A percentile compares a stretch with the other conserved stretches of the same genome.
Evolutionary conservation across 2,329 filamentous ascomycete species (phyloP).

Genomic region (Pezicula radicicola): DNA sequence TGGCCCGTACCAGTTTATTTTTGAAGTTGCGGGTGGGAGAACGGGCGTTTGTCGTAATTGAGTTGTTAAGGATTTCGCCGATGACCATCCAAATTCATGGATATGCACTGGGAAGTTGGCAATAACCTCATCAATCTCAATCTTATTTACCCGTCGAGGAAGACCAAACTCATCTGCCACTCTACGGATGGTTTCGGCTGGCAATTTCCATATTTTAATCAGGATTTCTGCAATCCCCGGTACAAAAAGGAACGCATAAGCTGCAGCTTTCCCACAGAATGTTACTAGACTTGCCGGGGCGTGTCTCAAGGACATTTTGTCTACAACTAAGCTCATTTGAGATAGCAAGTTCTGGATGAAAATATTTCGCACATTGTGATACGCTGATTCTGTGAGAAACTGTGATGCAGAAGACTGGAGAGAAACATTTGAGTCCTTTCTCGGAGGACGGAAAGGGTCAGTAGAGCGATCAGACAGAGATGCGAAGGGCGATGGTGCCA

Average conservation of each 20-base stretch:
- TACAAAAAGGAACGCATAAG: slow-evolving; percentile 73
- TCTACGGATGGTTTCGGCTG: slow-evolving; percentile 55
- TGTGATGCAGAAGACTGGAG: slow-evolving; percentile 58
- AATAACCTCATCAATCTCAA: slow-evolving; percentile 31
- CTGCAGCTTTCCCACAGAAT: slow-evolving; percentile 70
- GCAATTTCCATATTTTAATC: slow-evolving; percentile 62
- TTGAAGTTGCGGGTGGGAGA: slow-evolving; percentile 55
- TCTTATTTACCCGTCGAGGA: slow-evolving; percentile 50
- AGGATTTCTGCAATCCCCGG: slow-evolving; percentile 68
- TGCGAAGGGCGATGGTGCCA: slow-evolving; percentile 54
- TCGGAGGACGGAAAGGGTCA: slow-evolving; percentile 20
- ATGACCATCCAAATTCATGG: slow-evolving; percentile 58
- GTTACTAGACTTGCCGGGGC: slow-evolving; percentile 52
- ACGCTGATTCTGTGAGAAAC: slow-evolving; percentile 66
- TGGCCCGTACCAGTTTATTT: slow-evolving; percentile 63
- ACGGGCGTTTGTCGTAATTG: slow-evolving; percentile 50
- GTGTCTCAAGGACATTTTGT: slow-evolving; percentile 68
- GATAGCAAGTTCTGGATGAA: slow-evolving; percentile 67
- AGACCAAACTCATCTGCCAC: slow-evolving; percentile 58
- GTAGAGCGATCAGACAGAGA: slow-evolving; percentile 40
- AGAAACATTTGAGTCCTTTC: slow-evolving; percentile 44
- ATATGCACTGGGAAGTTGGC: slow-evolving; percentile 41
- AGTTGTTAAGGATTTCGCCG: slow-evolving; percentile 51
- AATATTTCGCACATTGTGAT: slow-evolving; percentile 69
- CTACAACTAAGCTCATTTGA: slow-evolving; percentile 69